These are phyloP conservation scores for Phyllosticta citrichinensis DNA, from an alignment of 2,329 filamentous ascomycete genomes.

Conservation along the genomic window DNA sequence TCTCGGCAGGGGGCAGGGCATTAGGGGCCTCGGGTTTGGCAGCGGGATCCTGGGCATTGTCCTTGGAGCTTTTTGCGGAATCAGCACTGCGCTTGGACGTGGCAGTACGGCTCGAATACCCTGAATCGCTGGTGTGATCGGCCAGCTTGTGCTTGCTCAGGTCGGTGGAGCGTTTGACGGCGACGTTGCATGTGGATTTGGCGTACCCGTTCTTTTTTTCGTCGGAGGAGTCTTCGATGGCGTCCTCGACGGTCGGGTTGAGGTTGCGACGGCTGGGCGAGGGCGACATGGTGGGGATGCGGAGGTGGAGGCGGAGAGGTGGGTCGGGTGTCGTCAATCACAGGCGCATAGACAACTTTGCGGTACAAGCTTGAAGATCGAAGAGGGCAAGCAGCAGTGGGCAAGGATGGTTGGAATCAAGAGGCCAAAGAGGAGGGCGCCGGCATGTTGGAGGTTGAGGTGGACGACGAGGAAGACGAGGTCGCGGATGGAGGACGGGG, in stretches of 20 bases:
- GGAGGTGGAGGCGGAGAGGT: neutral
- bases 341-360: neutral
- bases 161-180: conserved; percentile 36
- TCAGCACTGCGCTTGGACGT: conserved; percentile 42
- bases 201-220: neutral
- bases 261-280: neutral
- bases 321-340: conserved; percentile 7
- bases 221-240: conserved; percentile 1
- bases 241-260: conserved; percentile 1
- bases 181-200: conserved; percentile 35
- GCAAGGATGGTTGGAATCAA: neutral
- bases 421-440: neutral
- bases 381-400: neutral
- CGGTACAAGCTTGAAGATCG: neutral
- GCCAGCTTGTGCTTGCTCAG: conserved; percentile 23
- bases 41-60: conserved; percentile 2
- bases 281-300: neutral
- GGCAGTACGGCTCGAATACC: conserved; percentile 51
- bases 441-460: neutral
- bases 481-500: neutral
- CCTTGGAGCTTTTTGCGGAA: conserved; percentile 34
- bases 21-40: neutral
- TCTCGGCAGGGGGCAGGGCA: neutral
- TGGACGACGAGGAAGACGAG: neutral
- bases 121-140: conserved; percentile 49